Percentiles rank a stretch among this genome's conserved stretches.
These are phyloP conservation scores for Penicillium sp. DNA, from an alignment of 2,329 filamentous ascomycete genomes.

Conservation along the genomic window DNA sequence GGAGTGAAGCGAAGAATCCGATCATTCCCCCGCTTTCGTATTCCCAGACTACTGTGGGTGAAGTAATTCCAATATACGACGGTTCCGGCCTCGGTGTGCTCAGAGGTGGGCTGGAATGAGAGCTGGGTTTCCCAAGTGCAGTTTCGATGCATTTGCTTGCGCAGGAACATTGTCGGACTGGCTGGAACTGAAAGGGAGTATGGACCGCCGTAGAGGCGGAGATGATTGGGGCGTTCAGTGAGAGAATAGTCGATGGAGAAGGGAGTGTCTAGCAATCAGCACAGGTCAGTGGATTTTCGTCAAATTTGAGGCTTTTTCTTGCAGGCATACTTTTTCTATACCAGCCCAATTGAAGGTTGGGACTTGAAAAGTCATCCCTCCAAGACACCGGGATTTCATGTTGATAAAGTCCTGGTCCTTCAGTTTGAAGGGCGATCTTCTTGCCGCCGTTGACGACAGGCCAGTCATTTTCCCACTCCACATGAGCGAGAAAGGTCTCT, in stretches of 20 bases:
- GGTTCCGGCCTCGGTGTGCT: slow-evolving; percentile 55
- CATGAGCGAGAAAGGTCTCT: slow-evolving; percentile 54
- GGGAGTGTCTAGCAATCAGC: slow-evolving; percentile 47
- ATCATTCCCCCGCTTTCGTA: slow-evolving; percentile 26
- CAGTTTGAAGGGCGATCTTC: slow-evolving; percentile 43
- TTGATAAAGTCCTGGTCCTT: slow-evolving; percentile 26
- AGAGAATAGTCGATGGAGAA: slow-evolving; percentile 52
- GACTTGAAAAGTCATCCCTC: slow-evolving; percentile 38
- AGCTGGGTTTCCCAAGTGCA: slow-evolving; percentile 50
- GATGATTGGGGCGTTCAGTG: slow-evolving; percentile 44
- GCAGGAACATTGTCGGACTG: slow-evolving; percentile 55
- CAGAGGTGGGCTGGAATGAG: slow-evolving; percentile 48
- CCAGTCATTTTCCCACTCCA: slow-evolving; percentile 56
- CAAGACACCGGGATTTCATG: slow-evolving; percentile 25
- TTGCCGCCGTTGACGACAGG: slow-evolving; percentile 53
- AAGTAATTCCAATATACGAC: slow-evolving; percentile 59
- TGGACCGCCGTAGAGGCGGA: slow-evolving; percentile 56
- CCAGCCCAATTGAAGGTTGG: slow-evolving; percentile 36
- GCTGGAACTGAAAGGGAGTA: slow-evolving; percentile 55
- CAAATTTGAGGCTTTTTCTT: background rate
- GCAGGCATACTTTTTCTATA: slow-evolving; percentile 43
- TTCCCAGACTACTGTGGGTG: slow-evolving; percentile 48
- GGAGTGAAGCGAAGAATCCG: slow-evolving; percentile 31
- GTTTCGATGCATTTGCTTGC: slow-evolving; percentile 54
- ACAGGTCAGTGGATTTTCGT: background rate